Evolutionary conservation across 495 filamentous ascomycete genomes (phyloP), one percentile per base, ranked within the genome.

Genomic region (Aspergillus bridgeri): DNA sequence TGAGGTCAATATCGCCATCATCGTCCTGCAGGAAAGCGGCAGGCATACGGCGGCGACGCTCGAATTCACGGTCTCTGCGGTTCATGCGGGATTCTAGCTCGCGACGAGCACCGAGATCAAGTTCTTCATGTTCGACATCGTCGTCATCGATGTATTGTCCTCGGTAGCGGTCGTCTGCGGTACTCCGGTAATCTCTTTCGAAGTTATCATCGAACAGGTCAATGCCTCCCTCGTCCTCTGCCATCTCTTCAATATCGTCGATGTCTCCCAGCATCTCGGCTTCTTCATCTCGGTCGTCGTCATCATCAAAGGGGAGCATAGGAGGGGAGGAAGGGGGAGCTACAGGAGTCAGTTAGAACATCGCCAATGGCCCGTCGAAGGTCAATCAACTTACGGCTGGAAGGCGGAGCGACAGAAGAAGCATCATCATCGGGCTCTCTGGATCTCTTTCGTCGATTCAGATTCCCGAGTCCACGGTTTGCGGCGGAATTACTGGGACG

Each of bases 241-340:
- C 95, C 84, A 92, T 84, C 71, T 99, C 95, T 62, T 98, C 95
- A 47, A 91, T 83, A 64, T 99, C 95, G 55, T 97, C 92, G 62
- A 97, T 85, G 65, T 96, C 91, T 48, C 81, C 86, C 46, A 87
- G 78, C 6, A 95, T 70, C 58, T 91, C 88, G 52, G 82, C 79
- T 49, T 90, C 89, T 44, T 88, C 86, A 61, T 89, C 86, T 11
- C 84, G 66, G 53, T 92, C 87, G 38, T 92, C 87, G n/a, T 92
- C 87, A 62, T 93, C 77, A 52, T 85, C 80, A 42, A 79, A 77
- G 43, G 83, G 84, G 58, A 86, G 74, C 53, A 86, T 77, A 27
- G 69, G 79, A 68, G 67, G 76, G 60, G 70, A 77, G 53, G 72
- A 76, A 65, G 62, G 69, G 50, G 66, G 73, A 51, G 60, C 68